phyloP scores from a whole-genome alignment of 1,284 basidiomycete species.

The Farysia itapuensis region DNA sequence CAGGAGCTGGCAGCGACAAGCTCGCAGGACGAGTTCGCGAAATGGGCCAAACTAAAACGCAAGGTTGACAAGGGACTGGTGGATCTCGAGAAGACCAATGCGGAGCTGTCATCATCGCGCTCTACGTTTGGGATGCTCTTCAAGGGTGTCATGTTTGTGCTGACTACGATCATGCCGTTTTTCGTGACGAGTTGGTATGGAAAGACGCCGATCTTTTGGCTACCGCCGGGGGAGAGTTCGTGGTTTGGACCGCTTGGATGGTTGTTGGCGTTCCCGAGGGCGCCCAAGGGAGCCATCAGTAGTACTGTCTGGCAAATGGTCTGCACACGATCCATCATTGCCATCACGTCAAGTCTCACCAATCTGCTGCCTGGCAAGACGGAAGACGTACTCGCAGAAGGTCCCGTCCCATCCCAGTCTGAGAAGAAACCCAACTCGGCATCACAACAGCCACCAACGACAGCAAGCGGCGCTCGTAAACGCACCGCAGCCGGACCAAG shows the following conservation, averaged over 20 bases:
- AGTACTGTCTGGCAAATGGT: conserved; percentile 40
- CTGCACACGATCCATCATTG: conserved; percentile 19
- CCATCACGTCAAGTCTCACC: conserved; percentile 2
- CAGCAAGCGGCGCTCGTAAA: background rate
- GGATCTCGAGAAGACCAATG: conserved; percentile 83
- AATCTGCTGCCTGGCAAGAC: conserved; percentile 15
- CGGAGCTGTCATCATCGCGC: conserved; percentile 19
- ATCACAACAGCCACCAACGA: background rate
- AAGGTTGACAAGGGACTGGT: conserved; percentile 89
- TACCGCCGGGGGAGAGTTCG: conserved; percentile 40
- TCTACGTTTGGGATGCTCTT: conserved; percentile 42
- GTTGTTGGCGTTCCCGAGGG: conserved; percentile 43
- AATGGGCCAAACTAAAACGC: conserved; percentile 91
- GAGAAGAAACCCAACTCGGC: background rate
- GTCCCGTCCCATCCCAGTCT: too few species aligned
- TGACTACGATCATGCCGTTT: conserved; percentile 52
- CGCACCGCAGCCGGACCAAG: background rate
- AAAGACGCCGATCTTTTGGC: conserved; percentile 57
- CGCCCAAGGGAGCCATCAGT: conserved; percentile 40
- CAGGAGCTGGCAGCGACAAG: conserved; percentile 84
- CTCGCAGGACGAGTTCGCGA: conserved; percentile 96
- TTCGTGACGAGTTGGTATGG: conserved; percentile 51
- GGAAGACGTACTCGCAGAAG: conserved; percentile 8
- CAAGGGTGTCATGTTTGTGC: conserved; percentile 44
- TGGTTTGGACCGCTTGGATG: conserved; percentile 53